Base-by-base conservation (phyloP, 2,329 filamentous ascomycete genomes). In the Blumeriella jaapii region DNA sequence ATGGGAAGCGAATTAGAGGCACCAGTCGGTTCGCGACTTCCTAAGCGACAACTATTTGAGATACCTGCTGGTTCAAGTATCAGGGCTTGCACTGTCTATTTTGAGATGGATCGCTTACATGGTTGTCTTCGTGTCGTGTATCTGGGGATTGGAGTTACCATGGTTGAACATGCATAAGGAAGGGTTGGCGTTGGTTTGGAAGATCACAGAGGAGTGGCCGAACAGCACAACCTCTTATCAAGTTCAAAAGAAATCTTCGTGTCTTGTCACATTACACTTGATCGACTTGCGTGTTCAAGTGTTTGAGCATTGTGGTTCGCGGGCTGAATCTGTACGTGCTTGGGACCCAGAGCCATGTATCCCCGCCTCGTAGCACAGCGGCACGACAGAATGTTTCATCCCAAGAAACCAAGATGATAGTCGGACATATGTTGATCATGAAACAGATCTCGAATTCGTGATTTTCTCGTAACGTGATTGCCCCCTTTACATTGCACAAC, bases 1-100 rank as follows among this genome's bases (percentile, higher is more conserved):
- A 69, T 42, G 73, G 74, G 28, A 76, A 75, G 56, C 57, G 49
- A 38, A 64, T 78, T 40, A 63, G 73, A 35, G 59, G 59, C 13
- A 65, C 59, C 36, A 78, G 73, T 47, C 62, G 65, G 30, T 77
- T 65, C 55, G 70, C 71, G 26, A 41, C 38, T 26, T 44, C 46
- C 25, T 38, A 31, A 29, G 8, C 3, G 25, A 27, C n/a, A n/a
- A n/a, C n/a, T n/a, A n/a, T n/a, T n/a, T n/a, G n/a, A n/a, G n/a
- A n/a, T n/a, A n/a, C n/a, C n/a, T n/a, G n/a, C n/a, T n/a, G n/a
- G n/a, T n/a, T n/a, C n/a, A n/a, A n/a, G n/a, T n/a, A n/a, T n/a
- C n/a, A n/a, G 22, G 20, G 22, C 10, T 4, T 24, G 7, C 7
- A 24, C 12, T 8, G 22, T 24, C 22, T 24, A 24, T 24, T 24